These are phyloP conservation scores for Sanghuangporus baumii DNA, from an alignment of 1,284 basidiomycete genomes.

Conservation along the genomic window DNA sequence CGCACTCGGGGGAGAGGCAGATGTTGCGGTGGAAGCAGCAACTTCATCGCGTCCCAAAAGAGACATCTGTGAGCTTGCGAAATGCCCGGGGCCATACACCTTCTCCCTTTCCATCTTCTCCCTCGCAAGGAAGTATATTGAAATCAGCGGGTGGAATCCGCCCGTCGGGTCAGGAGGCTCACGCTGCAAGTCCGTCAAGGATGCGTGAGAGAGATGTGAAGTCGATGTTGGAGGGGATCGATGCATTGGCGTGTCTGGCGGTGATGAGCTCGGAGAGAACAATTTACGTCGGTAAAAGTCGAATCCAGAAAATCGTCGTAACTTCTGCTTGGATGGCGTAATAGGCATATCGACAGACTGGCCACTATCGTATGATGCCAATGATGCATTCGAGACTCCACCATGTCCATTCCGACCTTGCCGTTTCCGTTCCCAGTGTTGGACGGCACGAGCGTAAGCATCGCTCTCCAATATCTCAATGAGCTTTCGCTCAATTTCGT, in stretches of 20 bases:
- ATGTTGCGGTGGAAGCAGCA: slow-evolving; percentile 20
- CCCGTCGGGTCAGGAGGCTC: slow-evolving; percentile 78
- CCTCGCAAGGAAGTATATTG: slow-evolving; percentile 92
- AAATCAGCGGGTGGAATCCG: slow-evolving; percentile 92
- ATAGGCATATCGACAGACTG: slow-evolving; percentile 29
- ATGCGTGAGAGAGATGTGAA: slow-evolving; percentile 43
- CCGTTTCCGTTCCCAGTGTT: slow-evolving; percentile 74
- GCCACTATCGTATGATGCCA: slow-evolving; percentile 54
- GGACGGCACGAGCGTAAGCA: slow-evolving; percentile 66
- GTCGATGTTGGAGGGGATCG: slow-evolving; percentile 50
- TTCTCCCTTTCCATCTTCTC: slow-evolving; percentile 94
- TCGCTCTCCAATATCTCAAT: slow-evolving; percentile 76
- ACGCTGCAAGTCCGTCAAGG: slow-evolving; percentile 39
- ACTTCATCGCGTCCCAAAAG: slow-evolving; percentile 25
- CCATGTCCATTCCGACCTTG: slow-evolving; percentile 42
- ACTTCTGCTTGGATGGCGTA: slow-evolving; percentile 47
- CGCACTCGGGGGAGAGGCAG: slow-evolving; percentile 22
- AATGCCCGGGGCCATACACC: slow-evolving; percentile 90
- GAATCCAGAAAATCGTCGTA: slow-evolving; percentile 79
- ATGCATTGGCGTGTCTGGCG: slow-evolving; percentile 38
- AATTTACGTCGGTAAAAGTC: slow-evolving; percentile 93
- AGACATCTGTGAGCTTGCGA: slow-evolving; percentile 84
- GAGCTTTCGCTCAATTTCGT: slow-evolving; percentile 78
- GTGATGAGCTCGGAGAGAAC: slow-evolving; percentile 67
- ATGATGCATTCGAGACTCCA: slow-evolving; percentile 54